phyloP scores from a whole-genome alignment of 2,329 filamentous ascomycete species.

The Sarocladiaceae sp. region DNA sequence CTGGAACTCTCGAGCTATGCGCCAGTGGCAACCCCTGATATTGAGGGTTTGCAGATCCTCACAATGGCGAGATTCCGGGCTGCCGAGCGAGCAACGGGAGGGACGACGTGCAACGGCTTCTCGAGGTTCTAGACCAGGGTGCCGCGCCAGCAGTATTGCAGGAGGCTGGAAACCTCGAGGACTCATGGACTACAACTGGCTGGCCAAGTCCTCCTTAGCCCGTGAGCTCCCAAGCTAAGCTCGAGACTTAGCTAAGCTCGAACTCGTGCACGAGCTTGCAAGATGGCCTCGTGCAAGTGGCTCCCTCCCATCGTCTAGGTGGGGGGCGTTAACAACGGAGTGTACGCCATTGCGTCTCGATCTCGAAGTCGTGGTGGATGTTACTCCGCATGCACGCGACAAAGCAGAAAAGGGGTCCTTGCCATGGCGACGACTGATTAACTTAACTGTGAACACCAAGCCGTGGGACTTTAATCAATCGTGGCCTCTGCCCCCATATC shows the following conservation, averaged over 20 bases:
- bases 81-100: neutral
- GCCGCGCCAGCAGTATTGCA: neutral
- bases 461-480: no score
- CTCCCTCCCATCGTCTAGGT: neutral
- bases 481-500: no score
- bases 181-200: no score
- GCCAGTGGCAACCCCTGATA: constrained; percentile 1
- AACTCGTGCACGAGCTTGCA: no score
- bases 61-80: constrained; percentile 3
- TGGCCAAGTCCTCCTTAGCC: no score
- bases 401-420: neutral
- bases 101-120: neutral
- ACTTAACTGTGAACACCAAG: no score
- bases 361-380: neutral
- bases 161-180: no score
- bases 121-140: neutral
- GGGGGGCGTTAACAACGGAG: neutral
- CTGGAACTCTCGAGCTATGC: neutral
- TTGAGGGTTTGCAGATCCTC: constrained; percentile 7
- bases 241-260: no score
- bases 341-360: neutral
- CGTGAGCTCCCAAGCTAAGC: no score
- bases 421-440: no score
- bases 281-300: no score
- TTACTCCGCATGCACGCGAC: constrained; percentile 2